Evolutionary conservation across 176 grass and related monocot species (phyloP).

Genomic region (Oryza glaberrima): DNA sequence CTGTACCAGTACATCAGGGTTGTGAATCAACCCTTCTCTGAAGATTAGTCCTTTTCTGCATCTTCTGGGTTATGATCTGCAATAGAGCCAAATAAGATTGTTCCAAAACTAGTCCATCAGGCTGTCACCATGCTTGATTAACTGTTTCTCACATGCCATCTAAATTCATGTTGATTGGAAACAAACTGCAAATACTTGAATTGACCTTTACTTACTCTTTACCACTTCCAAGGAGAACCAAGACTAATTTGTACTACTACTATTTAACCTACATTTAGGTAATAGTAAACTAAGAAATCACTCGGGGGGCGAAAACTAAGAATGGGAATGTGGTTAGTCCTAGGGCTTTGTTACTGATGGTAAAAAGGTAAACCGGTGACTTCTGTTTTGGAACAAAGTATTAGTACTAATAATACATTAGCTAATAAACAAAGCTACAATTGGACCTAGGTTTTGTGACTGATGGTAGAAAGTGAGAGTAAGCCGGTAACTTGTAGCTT

Average conservation of each 20-base stretch:
- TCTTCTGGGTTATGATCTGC: neutral
- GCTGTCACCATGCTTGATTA: neutral
- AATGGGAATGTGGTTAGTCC: neutral
- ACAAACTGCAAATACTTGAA: neutral
- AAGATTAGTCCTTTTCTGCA: neutral
- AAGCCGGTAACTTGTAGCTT: neutral
- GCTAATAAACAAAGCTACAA: neutral
- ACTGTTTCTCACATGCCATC: neutral
- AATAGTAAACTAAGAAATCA: neutral
- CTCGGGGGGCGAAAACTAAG: neutral
- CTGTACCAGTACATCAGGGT: neutral
- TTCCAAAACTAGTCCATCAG: neutral
- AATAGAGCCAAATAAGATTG: neutral
- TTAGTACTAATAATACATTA: neutral
- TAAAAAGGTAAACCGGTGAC: neutral
- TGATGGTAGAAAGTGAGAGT: constrained; percentile 17
- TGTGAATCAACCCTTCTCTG: neutral
- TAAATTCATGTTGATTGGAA: neutral
- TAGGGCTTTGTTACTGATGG: neutral
- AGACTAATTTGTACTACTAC: neutral
- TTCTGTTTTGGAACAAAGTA: neutral
- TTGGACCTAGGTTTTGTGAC: neutral
- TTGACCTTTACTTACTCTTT: neutral
- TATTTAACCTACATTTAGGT: constrained; percentile 1
- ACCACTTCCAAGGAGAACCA: constrained; percentile 18